A percentile compares a stretch with the other conserved stretches of the same genome.
These are phyloP conservation scores for Coemansia sp. DNA, from an alignment of 192 early-diverging fungal species.

Conservation along the genomic window DNA sequence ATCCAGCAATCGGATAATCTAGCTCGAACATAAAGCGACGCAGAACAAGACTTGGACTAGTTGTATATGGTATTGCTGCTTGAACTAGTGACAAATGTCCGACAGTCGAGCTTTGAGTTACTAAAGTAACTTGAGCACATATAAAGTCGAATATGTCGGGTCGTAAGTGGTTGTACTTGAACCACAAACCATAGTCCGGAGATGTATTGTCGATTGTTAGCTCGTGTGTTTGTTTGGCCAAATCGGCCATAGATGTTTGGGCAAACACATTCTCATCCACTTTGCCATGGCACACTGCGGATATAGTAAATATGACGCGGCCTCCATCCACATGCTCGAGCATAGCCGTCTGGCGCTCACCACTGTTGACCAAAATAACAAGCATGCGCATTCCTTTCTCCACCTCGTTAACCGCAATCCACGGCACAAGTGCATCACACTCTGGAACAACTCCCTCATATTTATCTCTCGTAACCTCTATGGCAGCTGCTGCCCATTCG, in stretches of 20 bases:
- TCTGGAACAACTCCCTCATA: neutral
- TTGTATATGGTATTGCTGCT: constrained; percentile 18
- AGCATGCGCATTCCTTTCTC: constrained; percentile 61
- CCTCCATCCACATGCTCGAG: constrained; percentile 10
- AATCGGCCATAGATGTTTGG: constrained; percentile 21
- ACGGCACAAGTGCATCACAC: constrained; percentile 17
- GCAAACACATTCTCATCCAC: constrained; percentile 29
- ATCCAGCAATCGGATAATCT: constrained; percentile 58
- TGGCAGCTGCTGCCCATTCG: constrained; percentile 32
- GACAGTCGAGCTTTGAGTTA: constrained; percentile 21
- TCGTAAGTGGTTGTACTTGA: constrained; percentile 31
- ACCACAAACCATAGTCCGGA: constrained; percentile 19
- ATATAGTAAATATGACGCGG: constrained; percentile 15
- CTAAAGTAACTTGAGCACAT: neutral
- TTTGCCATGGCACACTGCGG: constrained; percentile 49
- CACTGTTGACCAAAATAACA: constrained; percentile 32
- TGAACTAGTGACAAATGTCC: constrained; percentile 33
- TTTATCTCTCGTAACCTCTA: neutral
- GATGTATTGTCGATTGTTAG: neutral
- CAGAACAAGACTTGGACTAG: constrained; percentile 49
- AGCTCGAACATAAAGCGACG: constrained; percentile 53
- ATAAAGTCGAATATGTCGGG: constrained; percentile 30
- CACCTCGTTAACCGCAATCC: constrained; percentile 55
- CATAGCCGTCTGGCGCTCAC: constrained; percentile 9
- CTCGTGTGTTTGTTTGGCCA: neutral